phyloP scores from a whole-genome alignment of 306 rosid species.

The Ochetophila trinervis region DNA sequence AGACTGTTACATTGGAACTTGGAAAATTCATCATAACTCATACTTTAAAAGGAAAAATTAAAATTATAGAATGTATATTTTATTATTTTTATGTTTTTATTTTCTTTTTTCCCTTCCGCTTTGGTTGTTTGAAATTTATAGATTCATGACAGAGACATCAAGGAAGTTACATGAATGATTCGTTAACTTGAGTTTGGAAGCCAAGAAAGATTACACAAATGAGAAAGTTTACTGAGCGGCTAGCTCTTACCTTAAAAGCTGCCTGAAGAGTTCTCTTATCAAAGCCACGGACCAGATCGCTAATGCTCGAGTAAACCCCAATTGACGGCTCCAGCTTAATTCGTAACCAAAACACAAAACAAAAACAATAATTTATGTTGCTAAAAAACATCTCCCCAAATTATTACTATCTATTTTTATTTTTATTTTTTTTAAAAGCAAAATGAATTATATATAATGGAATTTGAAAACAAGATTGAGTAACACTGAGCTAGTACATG shows the following conservation, averaged over 20 bases:
- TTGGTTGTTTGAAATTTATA: too few relatives aligned
- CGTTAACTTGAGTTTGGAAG: background rate
- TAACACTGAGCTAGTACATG: constrained; percentile 35
- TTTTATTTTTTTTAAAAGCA: background rate
- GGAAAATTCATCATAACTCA: background rate
- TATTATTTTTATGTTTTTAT: too few relatives aligned
- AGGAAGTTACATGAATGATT: background rate
- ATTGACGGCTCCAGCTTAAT: constrained; percentile 50
- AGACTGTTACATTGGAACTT: too few relatives aligned
- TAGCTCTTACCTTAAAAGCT: constrained; percentile 55
- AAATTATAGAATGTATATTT: too few relatives aligned
- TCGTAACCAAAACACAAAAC: background rate
- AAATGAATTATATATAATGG: background rate
- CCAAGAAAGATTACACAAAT: background rate
- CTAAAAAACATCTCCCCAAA: background rate
- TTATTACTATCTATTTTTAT: too few relatives aligned
- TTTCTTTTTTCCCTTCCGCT: too few relatives aligned
- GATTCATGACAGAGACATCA: too few relatives aligned
- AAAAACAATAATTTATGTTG: background rate
- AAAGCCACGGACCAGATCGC: constrained; percentile 59
- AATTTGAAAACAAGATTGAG: background rate
- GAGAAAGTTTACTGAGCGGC: background rate
- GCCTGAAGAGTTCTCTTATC: constrained; percentile 55
- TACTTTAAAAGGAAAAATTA: background rate
- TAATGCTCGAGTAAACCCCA: constrained; percentile 75